These are phyloP conservation scores for Erythrobasidium hasegawianum DNA, from an alignment of 1,284 basidiomycete species.

Conservation along the genomic window DNA sequence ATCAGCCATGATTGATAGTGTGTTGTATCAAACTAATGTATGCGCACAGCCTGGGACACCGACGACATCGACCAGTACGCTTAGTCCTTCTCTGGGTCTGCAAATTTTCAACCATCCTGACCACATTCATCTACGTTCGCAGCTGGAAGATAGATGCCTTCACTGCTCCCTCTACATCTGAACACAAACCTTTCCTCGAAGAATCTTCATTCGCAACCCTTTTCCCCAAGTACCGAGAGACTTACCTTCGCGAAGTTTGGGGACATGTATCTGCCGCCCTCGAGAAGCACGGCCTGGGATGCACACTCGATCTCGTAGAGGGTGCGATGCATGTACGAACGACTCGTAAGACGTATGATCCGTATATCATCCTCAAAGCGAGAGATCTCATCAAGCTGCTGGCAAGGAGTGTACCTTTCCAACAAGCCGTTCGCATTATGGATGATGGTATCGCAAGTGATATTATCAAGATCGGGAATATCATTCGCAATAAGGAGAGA, in stretches of 20 bases:
- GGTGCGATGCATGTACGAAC: conserved; percentile 97
- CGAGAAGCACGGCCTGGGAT: conserved; percentile 77
- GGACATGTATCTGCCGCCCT: conserved; percentile 82
- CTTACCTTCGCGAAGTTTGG: conserved; percentile 93
- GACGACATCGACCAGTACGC: conserved; percentile 96
- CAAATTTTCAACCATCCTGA: conserved; percentile 34
- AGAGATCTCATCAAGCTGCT: conserved; percentile 94
- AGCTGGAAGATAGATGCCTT: conserved; percentile 83
- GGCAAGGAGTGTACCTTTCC: conserved; percentile 77
- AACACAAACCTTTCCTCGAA: conserved; percentile 85
- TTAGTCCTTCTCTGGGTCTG: neutral
- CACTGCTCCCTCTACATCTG: conserved; percentile 51
- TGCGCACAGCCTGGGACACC: conserved; percentile 82
- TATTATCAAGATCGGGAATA: conserved; percentile 94
- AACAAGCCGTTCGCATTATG: conserved; percentile 83
- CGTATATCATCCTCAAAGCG: conserved; percentile 92
- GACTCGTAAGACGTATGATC: conserved; percentile 94
- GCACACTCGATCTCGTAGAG: conserved; percentile 90
- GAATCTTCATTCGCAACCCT: conserved; percentile 97
- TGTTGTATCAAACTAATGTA: conserved; percentile 6
- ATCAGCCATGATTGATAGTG: no score
- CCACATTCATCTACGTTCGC: neutral
- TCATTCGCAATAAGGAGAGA: conserved; percentile 92
- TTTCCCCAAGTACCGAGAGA: conserved; percentile 98
- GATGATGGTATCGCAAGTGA: conserved; percentile 90